A percentile compares a stretch with the other conserved stretches of the same genome.
Conservation (phyloP, 345 rosid genomes). For the Hibiscus syriacus region DNA sequence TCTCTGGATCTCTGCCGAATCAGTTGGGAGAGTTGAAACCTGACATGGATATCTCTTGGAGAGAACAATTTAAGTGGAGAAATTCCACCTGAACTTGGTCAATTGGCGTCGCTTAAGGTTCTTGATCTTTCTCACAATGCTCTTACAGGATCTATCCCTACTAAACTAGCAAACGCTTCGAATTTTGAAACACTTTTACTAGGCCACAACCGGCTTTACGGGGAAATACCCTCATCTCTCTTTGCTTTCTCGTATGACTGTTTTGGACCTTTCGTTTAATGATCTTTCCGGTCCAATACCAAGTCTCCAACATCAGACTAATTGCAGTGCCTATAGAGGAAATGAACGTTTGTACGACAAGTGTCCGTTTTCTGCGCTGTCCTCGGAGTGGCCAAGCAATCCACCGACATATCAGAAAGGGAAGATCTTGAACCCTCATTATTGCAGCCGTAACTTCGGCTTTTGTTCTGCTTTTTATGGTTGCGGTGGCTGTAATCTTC, state of each 20-base stretch:
- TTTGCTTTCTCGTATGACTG: slow-evolving; percentile 26
- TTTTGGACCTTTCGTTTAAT: slow-evolving; percentile 46
- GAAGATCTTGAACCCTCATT: slow-evolving; percentile 18
- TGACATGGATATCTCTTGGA: slow-evolving; percentile 39
- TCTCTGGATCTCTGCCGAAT: slow-evolving; percentile 41
- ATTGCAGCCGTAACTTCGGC: slow-evolving; percentile 30
- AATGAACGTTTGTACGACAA: slow-evolving; percentile 22
- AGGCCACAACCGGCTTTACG: slow-evolving; percentile 43
- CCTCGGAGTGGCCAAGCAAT: slow-evolving; percentile 10
- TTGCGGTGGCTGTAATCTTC: slow-evolving; percentile 15
- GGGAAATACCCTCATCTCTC: slow-evolving; percentile 45
- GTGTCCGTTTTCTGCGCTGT: slow-evolving; percentile 21
- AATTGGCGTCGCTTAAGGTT: slow-evolving; percentile 30
- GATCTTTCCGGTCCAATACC: slow-evolving; percentile 53
- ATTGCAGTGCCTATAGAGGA: slow-evolving; percentile 38
- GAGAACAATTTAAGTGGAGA: slow-evolving; percentile 42
- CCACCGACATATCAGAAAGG: slow-evolving; percentile 17
- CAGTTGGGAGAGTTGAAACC: slow-evolving; percentile 33
- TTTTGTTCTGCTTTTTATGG: slow-evolving; percentile 23
- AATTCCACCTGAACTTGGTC: slow-evolving; percentile 43
- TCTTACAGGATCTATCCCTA: slow-evolving; percentile 47
- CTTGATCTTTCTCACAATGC: slow-evolving; percentile 53
- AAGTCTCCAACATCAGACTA: slow-evolving; percentile 19
- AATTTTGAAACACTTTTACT: slow-evolving; percentile 42
- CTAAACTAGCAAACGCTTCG: slow-evolving; percentile 28